phyloP scores from a whole-genome alignment of 768 basidiomycete species.

The Sporobolomyces roseus region DNA sequence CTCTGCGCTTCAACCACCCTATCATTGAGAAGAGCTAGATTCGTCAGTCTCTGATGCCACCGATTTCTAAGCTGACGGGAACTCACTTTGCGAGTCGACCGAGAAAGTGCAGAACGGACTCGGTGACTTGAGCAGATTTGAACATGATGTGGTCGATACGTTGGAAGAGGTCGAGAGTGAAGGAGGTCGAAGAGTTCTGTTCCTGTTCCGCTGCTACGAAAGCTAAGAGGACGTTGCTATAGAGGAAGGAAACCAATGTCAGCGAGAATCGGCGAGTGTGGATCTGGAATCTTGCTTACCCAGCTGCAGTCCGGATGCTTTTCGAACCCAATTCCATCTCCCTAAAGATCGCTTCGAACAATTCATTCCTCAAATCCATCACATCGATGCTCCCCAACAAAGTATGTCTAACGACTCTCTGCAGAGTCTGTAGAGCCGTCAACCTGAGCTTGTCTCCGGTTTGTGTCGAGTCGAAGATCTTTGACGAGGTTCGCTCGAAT shows the following conservation, averaged over 20 bases:
- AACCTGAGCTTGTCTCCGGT: slow-evolving; percentile 15
- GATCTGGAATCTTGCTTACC: slow-evolving; percentile 22
- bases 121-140: slow-evolving; percentile 1
- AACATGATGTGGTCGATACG: slow-evolving; percentile 11
- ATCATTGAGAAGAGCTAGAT: neutral
- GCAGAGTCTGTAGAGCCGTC: slow-evolving; percentile 1
- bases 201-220: slow-evolving; percentile 24
- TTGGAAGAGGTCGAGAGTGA: slow-evolving; percentile 3
- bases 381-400: neutral
- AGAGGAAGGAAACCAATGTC: neutral
- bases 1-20: slow-evolving; percentile 30
- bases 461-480: neutral
- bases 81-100: slow-evolving; percentile 29
- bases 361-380: neutral
- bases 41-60: neutral
- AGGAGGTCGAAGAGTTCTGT: neutral
- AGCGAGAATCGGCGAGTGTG: too few species aligned
- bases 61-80: neutral
- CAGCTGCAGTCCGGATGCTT: slow-evolving; percentile 36
- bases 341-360: neutral
- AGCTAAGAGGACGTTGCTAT: slow-evolving; percentile 33
- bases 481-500: neutral
- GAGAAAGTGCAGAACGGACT: slow-evolving; percentile 22
- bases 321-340: slow-evolving; percentile 21
- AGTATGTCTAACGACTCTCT: slow-evolving; percentile 21